Conservation (phyloP, 129 eudicot species). For the Lactuca saligna region DNA sequence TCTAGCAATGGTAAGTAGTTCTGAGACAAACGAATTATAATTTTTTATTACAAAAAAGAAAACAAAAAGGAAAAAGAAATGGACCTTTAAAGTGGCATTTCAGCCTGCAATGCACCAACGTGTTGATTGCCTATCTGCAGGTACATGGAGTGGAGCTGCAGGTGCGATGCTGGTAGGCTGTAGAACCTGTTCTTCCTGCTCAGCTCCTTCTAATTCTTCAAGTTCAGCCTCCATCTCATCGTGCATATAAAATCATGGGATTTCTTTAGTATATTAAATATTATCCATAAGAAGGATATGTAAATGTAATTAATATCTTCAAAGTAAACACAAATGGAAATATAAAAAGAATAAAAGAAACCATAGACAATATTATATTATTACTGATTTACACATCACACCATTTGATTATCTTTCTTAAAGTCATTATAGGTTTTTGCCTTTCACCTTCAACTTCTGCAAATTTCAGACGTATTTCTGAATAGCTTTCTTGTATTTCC, state of each 20-base stretch:
- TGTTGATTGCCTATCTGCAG: constrained; percentile 41
- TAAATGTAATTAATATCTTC: background rate
- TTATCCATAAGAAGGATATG: constrained; percentile 19
- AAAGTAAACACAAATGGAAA: background rate
- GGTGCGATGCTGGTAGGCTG: constrained; percentile 51
- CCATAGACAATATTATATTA: background rate
- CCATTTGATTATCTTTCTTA: constrained; percentile 38
- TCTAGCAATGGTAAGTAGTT: constrained; percentile 36
- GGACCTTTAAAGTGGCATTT: constrained; percentile 52
- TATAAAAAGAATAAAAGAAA: constrained; percentile 14
- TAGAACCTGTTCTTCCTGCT: constrained; percentile 55
- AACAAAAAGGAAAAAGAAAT: background rate
- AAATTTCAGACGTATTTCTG: constrained; percentile 91
- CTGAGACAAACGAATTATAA: too few species aligned
- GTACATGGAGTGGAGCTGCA: constrained; percentile 40
- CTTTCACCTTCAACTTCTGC: constrained; percentile 99
- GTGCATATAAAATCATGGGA: constrained; percentile 20
- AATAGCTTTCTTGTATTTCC: constrained; percentile 95
- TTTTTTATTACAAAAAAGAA: background rate
- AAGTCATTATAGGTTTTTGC: constrained; percentile 74
- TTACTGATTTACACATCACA: constrained; percentile 15
- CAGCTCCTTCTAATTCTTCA: constrained; percentile 58
- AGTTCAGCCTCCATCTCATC: constrained; percentile 66
- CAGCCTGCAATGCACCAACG: constrained; percentile 58
- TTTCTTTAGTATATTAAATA: constrained; percentile 12